Conservation (phyloP, 2,329 filamentous ascomycete species). For the Cladosporium sp. region DNA sequence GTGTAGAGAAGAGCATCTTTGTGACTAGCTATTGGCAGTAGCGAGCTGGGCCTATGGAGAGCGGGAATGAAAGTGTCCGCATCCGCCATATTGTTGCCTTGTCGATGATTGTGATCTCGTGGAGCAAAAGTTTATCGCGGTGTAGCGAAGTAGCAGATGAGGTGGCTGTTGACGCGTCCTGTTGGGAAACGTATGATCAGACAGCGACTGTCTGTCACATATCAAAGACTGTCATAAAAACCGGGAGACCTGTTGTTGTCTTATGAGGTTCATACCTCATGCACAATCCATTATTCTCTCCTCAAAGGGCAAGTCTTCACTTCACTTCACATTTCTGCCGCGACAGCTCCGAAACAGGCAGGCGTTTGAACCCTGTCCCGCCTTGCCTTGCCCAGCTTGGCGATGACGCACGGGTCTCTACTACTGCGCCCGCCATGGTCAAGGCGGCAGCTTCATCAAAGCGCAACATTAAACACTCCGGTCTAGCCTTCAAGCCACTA, state of each 20-base stretch:
- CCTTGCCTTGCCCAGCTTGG: neutral
- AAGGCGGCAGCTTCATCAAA: constrained; percentile 12
- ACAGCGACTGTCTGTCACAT: neutral
- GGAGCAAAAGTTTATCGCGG: neutral
- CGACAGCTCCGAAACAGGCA: constrained; percentile 5
- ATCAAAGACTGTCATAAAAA: neutral
- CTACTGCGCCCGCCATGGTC: constrained; percentile 11
- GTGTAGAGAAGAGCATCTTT: constrained; percentile 79
- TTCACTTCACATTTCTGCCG: neutral
- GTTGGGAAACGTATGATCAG: neutral
- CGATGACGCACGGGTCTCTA: constrained; percentile 8
- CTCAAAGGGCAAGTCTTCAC: neutral
- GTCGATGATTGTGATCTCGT: neutral
- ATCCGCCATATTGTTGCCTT: constrained; percentile 34
- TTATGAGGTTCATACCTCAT: neutral
- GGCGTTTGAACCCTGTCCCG: neutral
- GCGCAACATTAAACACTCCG: neutral
- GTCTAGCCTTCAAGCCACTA: neutral
- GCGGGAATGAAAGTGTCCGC: constrained; percentile 67
- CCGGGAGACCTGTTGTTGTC: neutral
- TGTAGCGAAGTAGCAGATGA: neutral
- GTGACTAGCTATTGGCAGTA: constrained; percentile 86
- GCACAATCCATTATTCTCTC: neutral
- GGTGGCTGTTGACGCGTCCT: neutral
- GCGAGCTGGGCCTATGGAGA: constrained; percentile 78